Evolutionary conservation across 2,329 filamentous ascomycete genomes (phyloP).

Genomic region (Grosmannia serpens): DNA sequence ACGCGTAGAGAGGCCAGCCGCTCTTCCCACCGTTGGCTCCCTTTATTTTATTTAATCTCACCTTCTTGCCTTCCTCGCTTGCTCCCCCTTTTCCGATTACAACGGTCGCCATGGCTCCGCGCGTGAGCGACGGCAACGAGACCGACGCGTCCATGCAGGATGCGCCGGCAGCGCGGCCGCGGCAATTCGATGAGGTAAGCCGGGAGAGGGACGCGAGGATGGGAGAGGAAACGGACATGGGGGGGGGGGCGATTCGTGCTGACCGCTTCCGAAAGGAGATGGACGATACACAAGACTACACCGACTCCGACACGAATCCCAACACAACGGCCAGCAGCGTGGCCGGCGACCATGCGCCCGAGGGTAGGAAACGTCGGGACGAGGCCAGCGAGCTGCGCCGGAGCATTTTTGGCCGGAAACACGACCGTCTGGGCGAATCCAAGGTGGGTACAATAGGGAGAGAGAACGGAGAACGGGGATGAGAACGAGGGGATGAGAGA

Average conservation of each 20-base stretch:
- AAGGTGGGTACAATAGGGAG: slow-evolving; percentile 47
- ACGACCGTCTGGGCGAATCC: slow-evolving; percentile 80
- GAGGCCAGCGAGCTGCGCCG: slow-evolving; percentile 84
- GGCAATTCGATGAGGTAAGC: slow-evolving; percentile 23
- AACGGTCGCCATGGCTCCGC: not conserved
- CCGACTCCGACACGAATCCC: slow-evolving; percentile 55
- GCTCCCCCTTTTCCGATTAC: not conserved
- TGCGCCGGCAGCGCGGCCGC: slow-evolving; percentile 34
- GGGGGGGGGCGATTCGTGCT: not conserved
- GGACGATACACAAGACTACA: slow-evolving; percentile 55
- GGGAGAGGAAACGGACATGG: not conserved
- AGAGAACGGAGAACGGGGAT: not conserved
- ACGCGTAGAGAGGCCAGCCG: not conserved
- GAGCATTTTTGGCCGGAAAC: slow-evolving; percentile 90
- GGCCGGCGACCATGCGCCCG: slow-evolving; percentile 57
- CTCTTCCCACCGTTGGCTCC: too few relatives aligned
- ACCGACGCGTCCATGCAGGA: slow-evolving; percentile 54
- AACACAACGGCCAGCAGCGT: slow-evolving; percentile 75
- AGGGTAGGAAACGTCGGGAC: slow-evolving; percentile 75
- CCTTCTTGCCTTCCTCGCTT: not conserved
- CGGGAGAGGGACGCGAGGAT: not conserved
- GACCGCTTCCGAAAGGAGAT: slow-evolving; percentile 33
- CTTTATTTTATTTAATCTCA: not conserved
- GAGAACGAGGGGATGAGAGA: too few relatives aligned
- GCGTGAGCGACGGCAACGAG: slow-evolving; percentile 35